phyloP scores from a whole-genome alignment of 441 rosid species.

The Isatis lusitanica region DNA sequence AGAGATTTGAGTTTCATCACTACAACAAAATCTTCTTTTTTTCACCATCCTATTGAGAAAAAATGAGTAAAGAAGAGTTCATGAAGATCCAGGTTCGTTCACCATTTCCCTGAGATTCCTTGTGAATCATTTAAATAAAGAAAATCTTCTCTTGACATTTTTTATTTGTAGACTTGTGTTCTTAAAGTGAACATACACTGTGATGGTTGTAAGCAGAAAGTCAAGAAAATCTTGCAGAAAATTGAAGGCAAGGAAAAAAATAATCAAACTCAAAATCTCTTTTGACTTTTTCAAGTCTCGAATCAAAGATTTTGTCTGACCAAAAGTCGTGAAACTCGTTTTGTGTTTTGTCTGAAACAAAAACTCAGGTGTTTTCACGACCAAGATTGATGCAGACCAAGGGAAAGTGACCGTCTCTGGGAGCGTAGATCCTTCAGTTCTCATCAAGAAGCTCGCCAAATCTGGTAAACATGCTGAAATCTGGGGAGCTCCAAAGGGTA shows the following conservation, averaged over 20 bases:
- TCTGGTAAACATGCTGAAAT: slow-evolving; percentile 93
- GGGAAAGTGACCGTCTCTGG: slow-evolving; percentile 91
- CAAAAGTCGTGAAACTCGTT: slow-evolving; percentile 13
- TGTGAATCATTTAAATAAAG: no score
- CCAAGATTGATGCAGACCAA: slow-evolving; percentile 73
- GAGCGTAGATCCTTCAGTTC: slow-evolving; percentile 61
- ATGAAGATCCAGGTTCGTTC: slow-evolving; percentile 86
- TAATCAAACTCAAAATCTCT: not conserved
- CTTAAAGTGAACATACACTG: slow-evolving; percentile 96
- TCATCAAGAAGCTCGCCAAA: slow-evolving; percentile 84
- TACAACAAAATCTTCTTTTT: slow-evolving; percentile 21
- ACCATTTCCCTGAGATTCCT: not conserved
- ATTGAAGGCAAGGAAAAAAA: slow-evolving; percentile 61
- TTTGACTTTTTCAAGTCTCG: slow-evolving; percentile 15
- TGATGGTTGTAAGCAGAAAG: slow-evolving; percentile 95
- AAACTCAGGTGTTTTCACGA: slow-evolving; percentile 69
- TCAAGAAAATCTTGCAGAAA: slow-evolving; percentile 83
- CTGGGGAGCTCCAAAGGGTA: slow-evolving; percentile 66
- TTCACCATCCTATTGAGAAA: slow-evolving; percentile 21
- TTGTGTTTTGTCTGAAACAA: slow-evolving; percentile 28
- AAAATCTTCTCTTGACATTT: not conserved
- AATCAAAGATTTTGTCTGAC: slow-evolving; percentile 5
- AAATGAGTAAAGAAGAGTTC: slow-evolving; percentile 95
- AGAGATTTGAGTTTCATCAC: slow-evolving; percentile 16
- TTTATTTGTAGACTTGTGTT: slow-evolving; percentile 74